Evolutionary conservation across 192 early-diverging fungal species (phyloP).

Genomic region (Mortierella alpina): DNA sequence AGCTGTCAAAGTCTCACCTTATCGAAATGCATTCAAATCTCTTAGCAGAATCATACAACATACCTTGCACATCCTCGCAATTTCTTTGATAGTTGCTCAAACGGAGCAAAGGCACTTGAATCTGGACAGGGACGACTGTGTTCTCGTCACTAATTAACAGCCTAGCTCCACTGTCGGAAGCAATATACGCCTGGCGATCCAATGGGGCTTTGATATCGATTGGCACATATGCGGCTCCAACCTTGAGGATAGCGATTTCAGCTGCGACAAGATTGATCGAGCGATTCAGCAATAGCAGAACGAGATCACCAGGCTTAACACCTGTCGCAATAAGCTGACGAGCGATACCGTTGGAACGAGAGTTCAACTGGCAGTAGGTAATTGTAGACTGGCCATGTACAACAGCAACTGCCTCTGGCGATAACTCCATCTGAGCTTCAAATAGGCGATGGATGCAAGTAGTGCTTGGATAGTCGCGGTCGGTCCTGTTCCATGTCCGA

Average conservation of each 20-base stretch:
- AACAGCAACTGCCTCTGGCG: slow-evolving; percentile 11
- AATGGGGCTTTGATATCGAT: slow-evolving; percentile 15
- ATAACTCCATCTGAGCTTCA: neutral
- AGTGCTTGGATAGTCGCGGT: neutral
- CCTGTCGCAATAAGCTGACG: neutral
- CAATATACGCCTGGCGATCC: slow-evolving; percentile 21
- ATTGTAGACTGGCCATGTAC: neutral
- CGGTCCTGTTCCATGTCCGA: slow-evolving; percentile 1
- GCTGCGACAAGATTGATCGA: slow-evolving; percentile 7
- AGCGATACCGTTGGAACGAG: neutral
- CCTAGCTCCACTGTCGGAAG: no score
- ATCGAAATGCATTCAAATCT: no score
- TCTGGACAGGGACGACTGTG: no score
- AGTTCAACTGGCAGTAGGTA: neutral
- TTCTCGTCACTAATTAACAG: no score
- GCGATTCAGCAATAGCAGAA: neutral
- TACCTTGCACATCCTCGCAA: no score
- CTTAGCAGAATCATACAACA: no score
- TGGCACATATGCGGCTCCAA: slow-evolving; percentile 46
- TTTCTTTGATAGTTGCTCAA: no score
- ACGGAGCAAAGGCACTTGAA: no score
- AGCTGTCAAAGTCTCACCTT: no score
- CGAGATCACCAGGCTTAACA: neutral
- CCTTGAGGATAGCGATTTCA: slow-evolving; percentile 43
- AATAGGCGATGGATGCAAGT: slow-evolving; percentile 8